These are phyloP conservation scores for Syzygium malaccense DNA, from an alignment of 441 rosid genomes.

Conservation along the genomic window DNA sequence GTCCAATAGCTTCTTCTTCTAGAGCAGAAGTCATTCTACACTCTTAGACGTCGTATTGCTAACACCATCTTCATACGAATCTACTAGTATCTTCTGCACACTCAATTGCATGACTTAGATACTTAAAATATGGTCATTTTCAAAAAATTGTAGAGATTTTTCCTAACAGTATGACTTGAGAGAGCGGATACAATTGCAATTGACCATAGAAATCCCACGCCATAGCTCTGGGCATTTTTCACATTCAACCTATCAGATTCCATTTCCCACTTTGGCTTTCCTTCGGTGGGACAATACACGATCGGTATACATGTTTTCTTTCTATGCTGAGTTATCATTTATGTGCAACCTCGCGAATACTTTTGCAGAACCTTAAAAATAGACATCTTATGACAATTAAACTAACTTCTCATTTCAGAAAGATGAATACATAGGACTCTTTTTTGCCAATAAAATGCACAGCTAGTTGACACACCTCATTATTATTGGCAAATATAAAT, in stretches of 20 bases:
- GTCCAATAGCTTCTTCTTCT: neutral
- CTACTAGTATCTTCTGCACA: neutral
- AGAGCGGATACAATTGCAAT: neutral
- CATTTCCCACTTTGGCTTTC: neutral
- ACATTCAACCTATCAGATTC: neutral
- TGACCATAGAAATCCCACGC: too few species aligned
- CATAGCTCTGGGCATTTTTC: neutral
- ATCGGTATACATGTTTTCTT: neutral
- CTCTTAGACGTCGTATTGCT: neutral
- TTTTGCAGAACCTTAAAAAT: neutral
- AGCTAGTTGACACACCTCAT: neutral
- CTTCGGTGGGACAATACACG: neutral
- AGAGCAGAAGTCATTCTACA: neutral
- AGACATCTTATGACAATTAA: neutral
- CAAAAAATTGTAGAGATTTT: too few species aligned
- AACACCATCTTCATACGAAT: neutral
- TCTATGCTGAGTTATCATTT: neutral
- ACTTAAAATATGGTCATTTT: neutral
- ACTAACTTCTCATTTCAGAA: neutral
- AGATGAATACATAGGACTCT: neutral
- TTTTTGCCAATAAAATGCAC: neutral
- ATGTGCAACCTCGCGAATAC: neutral
- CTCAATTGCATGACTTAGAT: neutral
- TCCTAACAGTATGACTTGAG: neutral
- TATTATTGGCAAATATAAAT: rapidly evolving